A percentile compares a stretch with the other conserved stretches of the same genome.
phyloP scores from a whole-genome alignment of 345 rosid genomes.

The Syzygium oleosum region DNA sequence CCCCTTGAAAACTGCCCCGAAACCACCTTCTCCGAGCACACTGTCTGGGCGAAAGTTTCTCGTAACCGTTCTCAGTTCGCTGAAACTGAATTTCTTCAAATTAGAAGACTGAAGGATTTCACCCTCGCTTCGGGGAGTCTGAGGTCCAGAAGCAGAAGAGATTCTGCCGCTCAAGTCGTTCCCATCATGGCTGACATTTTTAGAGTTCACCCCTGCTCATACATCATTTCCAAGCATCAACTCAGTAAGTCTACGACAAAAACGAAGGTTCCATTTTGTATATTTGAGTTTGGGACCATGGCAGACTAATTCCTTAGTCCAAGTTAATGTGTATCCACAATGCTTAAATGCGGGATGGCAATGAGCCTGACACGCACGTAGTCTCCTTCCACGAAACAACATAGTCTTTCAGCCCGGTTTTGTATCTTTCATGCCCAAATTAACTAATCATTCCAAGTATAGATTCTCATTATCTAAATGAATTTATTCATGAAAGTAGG shows the following conservation, averaged over 20 bases:
- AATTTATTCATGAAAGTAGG: neutral
- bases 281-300: neutral
- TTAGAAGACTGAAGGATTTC: constrained; percentile 71
- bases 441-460: neutral
- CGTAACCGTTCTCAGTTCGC: constrained; percentile 67
- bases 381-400: neutral
- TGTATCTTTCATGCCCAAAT: neutral
- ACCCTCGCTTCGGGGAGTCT: constrained; percentile 75
- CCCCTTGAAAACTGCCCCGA: constrained; percentile 94
- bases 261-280: neutral
- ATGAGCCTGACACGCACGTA: neutral
- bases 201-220: constrained; percentile 55
- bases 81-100: constrained; percentile 60
- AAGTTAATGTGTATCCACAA: neutral
- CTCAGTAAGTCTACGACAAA: neutral
- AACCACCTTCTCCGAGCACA: constrained; percentile 94
- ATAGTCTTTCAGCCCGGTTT: neutral
- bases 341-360: neutral
- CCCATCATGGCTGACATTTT: constrained; percentile 40
- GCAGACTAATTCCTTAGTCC: neutral
- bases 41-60: constrained; percentile 93
- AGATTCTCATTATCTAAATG: neutral
- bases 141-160: constrained; percentile 52
- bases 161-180: constrained; percentile 29
- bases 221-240: neutral